Conservation (phyloP, 1,284 basidiomycete genomes). For the Cryptococcus sp. region DNA sequence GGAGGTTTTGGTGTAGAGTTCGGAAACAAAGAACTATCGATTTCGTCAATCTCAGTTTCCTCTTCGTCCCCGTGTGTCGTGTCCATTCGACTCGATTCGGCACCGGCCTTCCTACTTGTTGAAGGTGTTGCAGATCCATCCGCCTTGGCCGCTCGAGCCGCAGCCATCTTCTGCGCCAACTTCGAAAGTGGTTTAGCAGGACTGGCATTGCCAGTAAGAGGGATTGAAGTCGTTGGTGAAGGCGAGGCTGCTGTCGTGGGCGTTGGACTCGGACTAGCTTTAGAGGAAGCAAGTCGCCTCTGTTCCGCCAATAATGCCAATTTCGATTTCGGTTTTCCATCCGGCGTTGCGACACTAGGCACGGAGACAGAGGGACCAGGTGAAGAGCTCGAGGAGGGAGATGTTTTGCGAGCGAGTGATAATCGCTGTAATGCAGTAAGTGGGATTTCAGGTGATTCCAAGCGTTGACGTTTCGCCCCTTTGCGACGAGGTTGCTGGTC, state of each 20-base stretch:
- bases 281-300: constrained; percentile 49
- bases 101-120: constrained; percentile 8
- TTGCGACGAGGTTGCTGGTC: constrained; percentile 29
- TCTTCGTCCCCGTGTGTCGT: constrained; percentile 13
- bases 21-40: neutral
- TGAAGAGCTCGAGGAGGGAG: constrained; percentile 14
- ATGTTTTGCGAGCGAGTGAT: constrained; percentile 50
- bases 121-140: constrained; percentile 13
- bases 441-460: constrained; percentile 42
- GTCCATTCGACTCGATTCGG: constrained; percentile 9
- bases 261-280: constrained; percentile 1
- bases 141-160: constrained; percentile 32
- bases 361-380: constrained; percentile 10
- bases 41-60: constrained; percentile 2
- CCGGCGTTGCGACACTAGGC: constrained; percentile 1
- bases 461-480: constrained; percentile 3
- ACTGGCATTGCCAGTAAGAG: constrained; percentile 15
- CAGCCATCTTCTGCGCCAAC: constrained; percentile 53
- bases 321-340: constrained; percentile 57
- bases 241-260: constrained; percentile 26
- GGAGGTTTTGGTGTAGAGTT: constrained; percentile 1
- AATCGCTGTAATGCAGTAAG: constrained; percentile 67
- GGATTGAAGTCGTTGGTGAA: constrained; percentile 56
- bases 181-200: constrained; percentile 51
- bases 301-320: constrained; percentile 64